Conservation (phyloP, 1,284 basidiomycete species). For the Trametes sp. region DNA sequence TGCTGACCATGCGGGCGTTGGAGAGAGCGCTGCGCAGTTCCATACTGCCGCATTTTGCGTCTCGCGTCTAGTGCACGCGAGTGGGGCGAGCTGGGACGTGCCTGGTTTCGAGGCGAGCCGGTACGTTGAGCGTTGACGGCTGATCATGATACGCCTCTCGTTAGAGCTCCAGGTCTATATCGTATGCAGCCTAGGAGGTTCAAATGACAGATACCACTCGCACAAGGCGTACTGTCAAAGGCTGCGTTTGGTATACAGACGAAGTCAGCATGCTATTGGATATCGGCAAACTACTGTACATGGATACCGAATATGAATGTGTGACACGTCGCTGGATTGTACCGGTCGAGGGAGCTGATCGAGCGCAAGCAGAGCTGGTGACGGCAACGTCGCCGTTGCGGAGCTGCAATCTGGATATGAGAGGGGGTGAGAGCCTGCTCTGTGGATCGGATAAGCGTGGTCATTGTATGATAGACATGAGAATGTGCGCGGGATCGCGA, state of each 20-base stretch:
- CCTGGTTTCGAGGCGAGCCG: not conserved
- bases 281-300: not conserved
- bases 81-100: not conserved
- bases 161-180: not conserved
- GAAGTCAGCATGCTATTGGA: not conserved
- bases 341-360: not conserved
- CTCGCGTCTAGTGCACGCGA: not conserved
- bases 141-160: slow-evolving; percentile 5
- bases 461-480: slow-evolving; percentile 27
- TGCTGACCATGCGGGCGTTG: slow-evolving; percentile 9
- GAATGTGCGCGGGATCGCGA: slow-evolving; percentile 18
- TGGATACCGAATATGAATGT: slow-evolving; percentile 5
- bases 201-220: not conserved
- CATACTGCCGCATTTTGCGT: not conserved
- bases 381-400: slow-evolving; percentile 1
- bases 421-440: not conserved
- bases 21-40: slow-evolving; percentile 1
- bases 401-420: slow-evolving; percentile 7
- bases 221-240: not conserved
- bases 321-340: not conserved
- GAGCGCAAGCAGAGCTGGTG: not conserved
- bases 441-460: slow-evolving; percentile 29
- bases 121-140: not conserved
- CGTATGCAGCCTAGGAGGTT: not conserved
- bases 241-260: not conserved